These are phyloP conservation scores for Alternaria sp. DNA, from an alignment of 2,329 filamentous ascomycete genomes.

Conservation along the genomic window DNA sequence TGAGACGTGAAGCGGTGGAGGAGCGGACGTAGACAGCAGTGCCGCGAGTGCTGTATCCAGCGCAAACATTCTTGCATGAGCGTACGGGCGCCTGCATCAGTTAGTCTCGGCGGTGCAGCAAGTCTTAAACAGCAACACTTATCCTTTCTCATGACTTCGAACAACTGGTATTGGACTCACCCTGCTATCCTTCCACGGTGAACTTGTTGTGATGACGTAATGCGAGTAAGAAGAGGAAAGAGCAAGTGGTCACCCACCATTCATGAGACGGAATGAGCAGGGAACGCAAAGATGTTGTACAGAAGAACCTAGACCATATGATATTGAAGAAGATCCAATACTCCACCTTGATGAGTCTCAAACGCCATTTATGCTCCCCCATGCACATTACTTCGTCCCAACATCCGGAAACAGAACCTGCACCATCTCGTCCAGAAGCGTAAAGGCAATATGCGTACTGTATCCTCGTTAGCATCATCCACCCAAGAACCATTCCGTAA, in stretches of 20 bases:
- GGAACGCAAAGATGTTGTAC: no score
- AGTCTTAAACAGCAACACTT: no score
- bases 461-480: conserved; percentile 25
- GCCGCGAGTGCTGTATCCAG: no score
- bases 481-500: not conserved
- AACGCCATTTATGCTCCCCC: no score
- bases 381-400: conserved; percentile 1
- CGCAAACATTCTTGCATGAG: not conserved
- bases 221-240: not conserved
- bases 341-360: no score
- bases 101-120: not conserved
- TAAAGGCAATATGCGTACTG: conserved; percentile 59
- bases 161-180: no score
- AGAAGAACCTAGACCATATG: no score
- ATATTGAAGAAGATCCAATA: no score
- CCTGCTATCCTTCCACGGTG: no score
- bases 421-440: conserved; percentile 57
- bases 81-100: not conserved
- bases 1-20: not conserved
- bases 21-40: not conserved
- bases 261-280: no score
- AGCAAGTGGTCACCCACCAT: not conserved
- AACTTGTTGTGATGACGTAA: not conserved
- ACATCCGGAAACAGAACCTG: conserved; percentile 52
- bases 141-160: no score